Base-by-base conservation (phyloP, 2,329 filamentous ascomycete genomes). In the Cladophialophora psammophila region DNA sequence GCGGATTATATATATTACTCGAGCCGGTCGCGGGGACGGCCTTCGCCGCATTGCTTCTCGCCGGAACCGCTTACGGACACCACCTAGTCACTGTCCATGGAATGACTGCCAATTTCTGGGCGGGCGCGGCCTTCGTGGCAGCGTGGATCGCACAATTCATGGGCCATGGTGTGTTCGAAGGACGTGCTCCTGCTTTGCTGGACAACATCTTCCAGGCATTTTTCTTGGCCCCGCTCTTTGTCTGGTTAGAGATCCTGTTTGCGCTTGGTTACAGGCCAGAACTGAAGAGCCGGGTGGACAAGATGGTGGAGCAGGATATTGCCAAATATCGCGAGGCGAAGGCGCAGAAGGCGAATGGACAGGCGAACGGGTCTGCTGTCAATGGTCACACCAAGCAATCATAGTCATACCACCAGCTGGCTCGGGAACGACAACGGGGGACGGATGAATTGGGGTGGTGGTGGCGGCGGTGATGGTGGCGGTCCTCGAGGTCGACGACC, bases 241-340 rank as follows among this genome's bases (percentile, higher is more conserved):
- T 98, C 66, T 99, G 95, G 92, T 90, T 99, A 74, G 94, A 98
- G 82, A 81, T 96, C 31, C 85, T 99, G 32, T 99, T 99, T 83
- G 88, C 85, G 75, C 87, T 96, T 59, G 95, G 95, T 57, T 99
- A 98, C 80, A 88, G 95, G 67, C 91, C 90, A 1, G 93, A 96
- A 78, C 83, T 99, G 72, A 93, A 94, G 81, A 85, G 86, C 68
- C 88, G 94, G 59, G 87, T 98, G 53, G 88, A 94, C 69, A 88
- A 89, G 77, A 88, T 86, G 42, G 92, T 97, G 3, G 80, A 89
- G 76, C 83, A 87, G 72, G 92, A 97, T 77, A 85, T 97, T 71
- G 85, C 87, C 72, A 95, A 93, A 79, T 90, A 93, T 77, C 88
- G 83, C 74, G 82, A 85, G 40, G 81, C 83, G 67, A 88, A 89